Percentiles rank a stretch among this genome's conserved stretches.
Evolutionary conservation across 2,329 filamentous ascomycete species (phyloP).

Genomic region (Monosporascus cannonballus): DNA sequence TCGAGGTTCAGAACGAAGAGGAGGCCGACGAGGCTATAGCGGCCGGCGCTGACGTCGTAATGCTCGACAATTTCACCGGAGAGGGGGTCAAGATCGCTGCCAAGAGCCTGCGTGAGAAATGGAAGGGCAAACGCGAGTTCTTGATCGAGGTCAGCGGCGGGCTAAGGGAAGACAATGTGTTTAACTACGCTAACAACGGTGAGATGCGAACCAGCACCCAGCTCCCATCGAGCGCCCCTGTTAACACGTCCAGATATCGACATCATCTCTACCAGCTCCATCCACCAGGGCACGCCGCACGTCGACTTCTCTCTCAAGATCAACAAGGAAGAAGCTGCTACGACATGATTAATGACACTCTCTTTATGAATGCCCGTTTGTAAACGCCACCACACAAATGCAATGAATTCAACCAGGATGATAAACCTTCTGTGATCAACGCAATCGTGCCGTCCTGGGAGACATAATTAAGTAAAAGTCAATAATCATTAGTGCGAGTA

Average conservation of each 20-base stretch:
- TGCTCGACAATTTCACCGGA: constrained; percentile 92
- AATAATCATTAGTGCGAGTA: too few relatives aligned
- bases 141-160: constrained; percentile 91
- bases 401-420: too few relatives aligned
- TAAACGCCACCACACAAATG: too few relatives aligned
- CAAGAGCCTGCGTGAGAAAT: constrained; percentile 68
- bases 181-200: constrained; percentile 71
- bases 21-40: constrained; percentile 88
- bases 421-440: too few relatives aligned
- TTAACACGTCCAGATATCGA: constrained; percentile 61
- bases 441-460: too few relatives aligned
- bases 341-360: background rate
- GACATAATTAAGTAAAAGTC: too few relatives aligned
- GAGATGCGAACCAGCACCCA: constrained; percentile 22
- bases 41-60: constrained; percentile 90
- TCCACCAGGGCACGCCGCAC: constrained; percentile 91
- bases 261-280: constrained; percentile 91
- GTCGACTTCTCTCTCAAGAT: constrained; percentile 97
- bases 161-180: constrained; percentile 77
- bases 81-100: constrained; percentile 73
- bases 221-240: too few relatives aligned
- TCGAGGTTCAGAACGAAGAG: constrained; percentile 82
- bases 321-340: constrained; percentile 29
- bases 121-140: constrained; percentile 67
- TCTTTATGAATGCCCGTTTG: too few relatives aligned